Base-by-base conservation (phyloP, 2,329 filamentous ascomycete species). In the Orbilia oligospora region DNA sequence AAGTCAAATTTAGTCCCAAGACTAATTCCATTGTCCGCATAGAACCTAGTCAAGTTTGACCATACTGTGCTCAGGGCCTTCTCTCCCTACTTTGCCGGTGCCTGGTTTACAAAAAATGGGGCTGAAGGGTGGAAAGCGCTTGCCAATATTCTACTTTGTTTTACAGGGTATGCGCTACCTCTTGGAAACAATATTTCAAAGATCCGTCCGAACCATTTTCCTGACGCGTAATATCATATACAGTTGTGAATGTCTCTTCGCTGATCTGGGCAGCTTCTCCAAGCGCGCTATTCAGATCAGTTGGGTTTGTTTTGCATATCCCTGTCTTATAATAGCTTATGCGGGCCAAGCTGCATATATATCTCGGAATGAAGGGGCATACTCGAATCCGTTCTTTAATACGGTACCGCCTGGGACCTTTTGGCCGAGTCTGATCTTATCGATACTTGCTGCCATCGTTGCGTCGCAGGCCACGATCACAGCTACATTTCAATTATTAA, bases 391-490 rank as follows among this genome's bases (percentile, higher is more conserved):
- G 0, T 93, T 94, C 82, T 94, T 92, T 85, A 89, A 91, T 80
- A 88, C 89, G 0, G 89, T 90, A 0, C 91, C 91, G 0, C 88
- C 89, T 0, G 91, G 91, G 2, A 90, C 88, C 82, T 86, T 93
- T 22, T 92, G 91, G 81, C 90, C 90, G 3, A 89, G 88, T 69
- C 85, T 94, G 30, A 87, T 94, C 2, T 84, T 93, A 58, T 91
- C 91, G 0, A 87, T 93, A 8, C 84, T 92, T 2, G 91, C 91
- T 3, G 91, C 91, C 27, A 89, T 94, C 81, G 91, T 94, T 10
- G 92, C 92, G 0, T 92, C 90, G 3, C 92, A 94, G 80, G 92
- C 92, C 9, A 91, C 94, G 85, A 93, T 94, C 64, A 94, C 92
- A 0, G 90, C 89, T 6, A 90, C 90, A 0, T 94, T 94, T 80